A percentile compares a stretch with the other conserved stretches of the same genome.
These are phyloP conservation scores for Dacryopinax primogenitus DNA, from an alignment of 768 basidiomycete genomes.

Conservation along the genomic window DNA sequence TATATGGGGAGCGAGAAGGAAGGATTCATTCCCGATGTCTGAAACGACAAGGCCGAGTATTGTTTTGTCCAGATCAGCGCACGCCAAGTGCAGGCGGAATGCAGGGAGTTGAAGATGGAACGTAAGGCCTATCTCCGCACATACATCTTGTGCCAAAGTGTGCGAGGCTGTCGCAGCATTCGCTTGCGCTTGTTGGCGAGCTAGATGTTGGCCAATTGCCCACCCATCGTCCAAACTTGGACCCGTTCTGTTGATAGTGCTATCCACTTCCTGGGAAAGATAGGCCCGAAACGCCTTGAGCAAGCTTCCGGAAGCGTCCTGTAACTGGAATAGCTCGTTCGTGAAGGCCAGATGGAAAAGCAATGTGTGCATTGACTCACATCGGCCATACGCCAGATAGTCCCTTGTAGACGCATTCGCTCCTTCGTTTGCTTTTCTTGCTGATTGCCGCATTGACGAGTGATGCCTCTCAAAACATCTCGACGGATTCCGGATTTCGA, in stretches of 20 bases:
- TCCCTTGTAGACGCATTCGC: constrained; percentile 35
- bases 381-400: constrained; percentile 56
- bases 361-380: constrained; percentile 32
- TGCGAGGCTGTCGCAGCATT: background rate
- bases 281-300: constrained; percentile 30
- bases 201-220: background rate
- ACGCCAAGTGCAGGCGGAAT: background rate
- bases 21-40: background rate
- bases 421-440: constrained; percentile 37
- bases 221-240: background rate
- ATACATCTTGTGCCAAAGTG: background rate
- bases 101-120: background rate
- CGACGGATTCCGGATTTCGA: constrained; percentile 20
- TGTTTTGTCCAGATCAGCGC: background rate
- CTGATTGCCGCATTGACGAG: constrained; percentile 47
- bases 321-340: constrained; percentile 34
- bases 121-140: background rate
- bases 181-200: background rate
- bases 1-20: background rate
- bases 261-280: constrained; percentile 22
- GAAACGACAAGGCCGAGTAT: background rate
- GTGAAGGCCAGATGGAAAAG: background rate
- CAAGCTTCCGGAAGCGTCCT: constrained; percentile 33
- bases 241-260: background rate
- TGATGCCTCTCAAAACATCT: constrained; percentile 40